Evolutionary conservation across 257 asterid species (phyloP), one percentile per base, ranked within the genome.

Genomic region (Solanum lycopersicoides): DNA sequence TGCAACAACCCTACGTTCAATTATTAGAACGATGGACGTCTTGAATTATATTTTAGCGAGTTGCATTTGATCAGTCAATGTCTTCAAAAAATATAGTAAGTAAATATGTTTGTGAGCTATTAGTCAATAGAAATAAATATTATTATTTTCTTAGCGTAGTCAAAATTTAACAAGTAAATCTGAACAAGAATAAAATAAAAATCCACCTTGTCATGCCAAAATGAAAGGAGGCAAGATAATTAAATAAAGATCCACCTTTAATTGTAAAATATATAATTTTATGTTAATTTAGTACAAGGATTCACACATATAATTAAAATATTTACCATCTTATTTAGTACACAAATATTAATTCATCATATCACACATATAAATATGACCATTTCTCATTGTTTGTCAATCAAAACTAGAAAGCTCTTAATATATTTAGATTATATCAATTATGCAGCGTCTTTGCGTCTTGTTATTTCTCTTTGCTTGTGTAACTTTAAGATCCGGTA

Each of bases 391-490:
- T 12, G 9, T 15, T 16, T 16, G 25, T 79, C 14, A 45, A 79
- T 79, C 74, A 68, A 68, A 68, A 68, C 74, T 25, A 44, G 6
- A n/a, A n/a, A 77, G 12, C 13, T 14, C 15, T n/a, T 7, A 3
- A n/a, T 77, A 44, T 44, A 28, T 66, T 25, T 66, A 25, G 13
- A 28, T 45, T 79, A 15, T 79, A 79, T 79, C 23, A 45, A 79
- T 45, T 35, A 79, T 79, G 84, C 66, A 28, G 41, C 63, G 28
- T 32, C 39, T 45, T 45, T 45, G 41, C 84, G 4, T 45, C 41
- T 79, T 79, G 39, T 45, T 79, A 44, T 79, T 79, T 79, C 25
- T 79, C 25, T 15, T 28, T 25, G 66, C 41, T 44, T 79, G 66
- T 79, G 65, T 45, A 12, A 79, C 66, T 18, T 25, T 79, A 28